phyloP scores from a whole-genome alignment of 768 basidiomycete genomes.

The Hypsizygus marmoreus region DNA sequence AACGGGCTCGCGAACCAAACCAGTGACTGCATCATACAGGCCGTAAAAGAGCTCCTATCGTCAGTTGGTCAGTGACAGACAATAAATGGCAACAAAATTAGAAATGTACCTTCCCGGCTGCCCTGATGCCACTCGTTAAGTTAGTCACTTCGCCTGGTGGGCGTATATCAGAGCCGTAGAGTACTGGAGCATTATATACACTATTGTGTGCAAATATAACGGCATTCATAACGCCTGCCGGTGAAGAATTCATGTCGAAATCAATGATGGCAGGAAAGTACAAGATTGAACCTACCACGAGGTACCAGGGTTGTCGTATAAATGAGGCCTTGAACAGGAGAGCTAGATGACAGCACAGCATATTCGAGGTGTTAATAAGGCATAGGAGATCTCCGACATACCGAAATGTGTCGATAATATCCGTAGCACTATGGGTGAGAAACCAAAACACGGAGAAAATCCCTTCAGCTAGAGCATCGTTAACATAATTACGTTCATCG shows the following conservation, averaged over 20 bases:
- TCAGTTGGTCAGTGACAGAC: neutral
- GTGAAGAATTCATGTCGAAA: too few relatives aligned
- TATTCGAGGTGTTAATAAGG: neutral
- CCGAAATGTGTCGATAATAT: constrained; percentile 52
- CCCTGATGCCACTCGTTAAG: constrained; percentile 44
- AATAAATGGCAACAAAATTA: neutral
- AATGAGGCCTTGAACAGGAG: constrained; percentile 44
- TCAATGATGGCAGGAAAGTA: too few relatives aligned
- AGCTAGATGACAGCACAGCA: constrained; percentile 24
- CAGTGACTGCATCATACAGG: constrained; percentile 38
- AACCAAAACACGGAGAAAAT: constrained; percentile 51
- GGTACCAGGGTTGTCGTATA: constrained; percentile 51
- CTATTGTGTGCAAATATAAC: constrained; percentile 45
- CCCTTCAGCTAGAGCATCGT: constrained; percentile 47
- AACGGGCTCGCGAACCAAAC: constrained; percentile 32
- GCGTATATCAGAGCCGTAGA: constrained; percentile 42
- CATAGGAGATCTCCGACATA: too few relatives aligned
- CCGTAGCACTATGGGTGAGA: constrained; percentile 46
- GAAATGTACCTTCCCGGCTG: constrained; percentile 45
- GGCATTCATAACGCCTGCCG: constrained; percentile 44
- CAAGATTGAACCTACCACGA: too few relatives aligned
- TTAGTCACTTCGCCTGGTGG: constrained; percentile 42
- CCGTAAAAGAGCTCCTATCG: constrained; percentile 33
- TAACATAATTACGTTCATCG: constrained; percentile 35
- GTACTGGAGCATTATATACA: constrained; percentile 41